phyloP scores from a whole-genome alignment of 139 green algal genomes.

The Diplosphaera chodatii region DNA sequence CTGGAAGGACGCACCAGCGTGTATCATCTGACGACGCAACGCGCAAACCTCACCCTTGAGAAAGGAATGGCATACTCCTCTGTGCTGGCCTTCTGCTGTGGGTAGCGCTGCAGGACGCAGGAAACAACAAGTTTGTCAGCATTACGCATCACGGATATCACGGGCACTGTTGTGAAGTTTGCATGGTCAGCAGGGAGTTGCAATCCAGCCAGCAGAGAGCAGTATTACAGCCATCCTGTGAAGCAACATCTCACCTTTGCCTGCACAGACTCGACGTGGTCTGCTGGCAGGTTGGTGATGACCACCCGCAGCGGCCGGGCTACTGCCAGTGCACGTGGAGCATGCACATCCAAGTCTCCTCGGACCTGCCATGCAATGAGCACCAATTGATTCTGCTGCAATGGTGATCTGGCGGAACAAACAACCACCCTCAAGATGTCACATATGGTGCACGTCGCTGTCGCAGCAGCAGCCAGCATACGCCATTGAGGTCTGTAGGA shows the following conservation, averaged over 20 bases:
- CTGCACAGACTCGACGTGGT: constrained; percentile 57
- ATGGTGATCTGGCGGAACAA: too few relatives aligned
- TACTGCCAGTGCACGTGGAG: constrained; percentile 76
- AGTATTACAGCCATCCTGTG: too few relatives aligned
- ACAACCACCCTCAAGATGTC: background rate
- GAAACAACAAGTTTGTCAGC: background rate
- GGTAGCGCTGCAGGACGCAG: background rate
- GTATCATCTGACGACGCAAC: too few relatives aligned
- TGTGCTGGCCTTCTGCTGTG: background rate
- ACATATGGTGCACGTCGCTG: background rate
- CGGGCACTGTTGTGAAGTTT: too few relatives aligned
- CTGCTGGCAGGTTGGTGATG: constrained; percentile 74
- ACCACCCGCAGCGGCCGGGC: constrained; percentile 80
- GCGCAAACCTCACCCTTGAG: too few relatives aligned
- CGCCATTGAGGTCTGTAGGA: background rate
- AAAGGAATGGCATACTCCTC: constrained; percentile 58
- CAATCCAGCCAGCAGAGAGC: too few relatives aligned
- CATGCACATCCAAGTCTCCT: constrained; percentile 39
- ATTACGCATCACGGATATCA: too few relatives aligned
- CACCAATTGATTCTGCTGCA: too few relatives aligned
- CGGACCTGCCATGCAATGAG: background rate
- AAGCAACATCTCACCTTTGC: constrained; percentile 45
- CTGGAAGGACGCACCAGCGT: too few relatives aligned
- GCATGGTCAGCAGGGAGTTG: too few relatives aligned
- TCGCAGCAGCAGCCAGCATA: background rate